These are phyloP conservation scores for Papiliotrema laurentii DNA, from an alignment of 1,284 basidiomycete species.

Conservation along the genomic window DNA sequence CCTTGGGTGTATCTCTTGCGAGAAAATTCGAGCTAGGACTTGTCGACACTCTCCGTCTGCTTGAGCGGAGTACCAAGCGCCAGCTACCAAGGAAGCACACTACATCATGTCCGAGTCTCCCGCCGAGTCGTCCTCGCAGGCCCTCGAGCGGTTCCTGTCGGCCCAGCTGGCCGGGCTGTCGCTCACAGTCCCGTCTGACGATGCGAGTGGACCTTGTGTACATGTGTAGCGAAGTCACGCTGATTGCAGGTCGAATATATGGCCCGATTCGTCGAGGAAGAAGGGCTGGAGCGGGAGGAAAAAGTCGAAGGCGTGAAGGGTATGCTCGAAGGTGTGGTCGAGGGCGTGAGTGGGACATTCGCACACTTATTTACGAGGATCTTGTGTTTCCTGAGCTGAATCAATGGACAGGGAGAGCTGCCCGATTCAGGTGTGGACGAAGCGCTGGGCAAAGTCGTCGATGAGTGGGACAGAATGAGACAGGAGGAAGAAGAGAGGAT, in stretches of 20 bases:
- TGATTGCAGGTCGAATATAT: slow-evolving; percentile 42
- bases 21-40: too few relatives aligned
- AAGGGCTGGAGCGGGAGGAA: slow-evolving; percentile 44
- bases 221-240: background rate
- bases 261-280: slow-evolving; percentile 47
- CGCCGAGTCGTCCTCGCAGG: slow-evolving; percentile 30
- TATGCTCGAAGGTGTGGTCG: slow-evolving; percentile 46
- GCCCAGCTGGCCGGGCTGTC: slow-evolving; percentile 28
- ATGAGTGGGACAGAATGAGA: slow-evolving; percentile 31
- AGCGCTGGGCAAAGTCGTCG: slow-evolving; percentile 28
- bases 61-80: too few relatives aligned
- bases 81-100: too few relatives aligned
- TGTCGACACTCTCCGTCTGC: too few relatives aligned
- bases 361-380: too few relatives aligned
- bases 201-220: slow-evolving; percentile 21
- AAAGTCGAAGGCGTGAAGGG: slow-evolving; percentile 46
- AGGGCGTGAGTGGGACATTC: slow-evolving; percentile 18
- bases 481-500: slow-evolving; percentile 16
- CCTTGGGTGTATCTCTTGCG: too few relatives aligned
- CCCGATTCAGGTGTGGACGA: slow-evolving; percentile 28
- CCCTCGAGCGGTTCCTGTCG: slow-evolving; percentile 39
- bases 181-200: slow-evolving; percentile 36
- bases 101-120: slow-evolving; percentile 4
- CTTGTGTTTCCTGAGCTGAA: background rate
- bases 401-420: slow-evolving; percentile 19